Evolutionary conservation across 306 rosid species (phyloP).

Genomic region (Cucumis melo): DNA sequence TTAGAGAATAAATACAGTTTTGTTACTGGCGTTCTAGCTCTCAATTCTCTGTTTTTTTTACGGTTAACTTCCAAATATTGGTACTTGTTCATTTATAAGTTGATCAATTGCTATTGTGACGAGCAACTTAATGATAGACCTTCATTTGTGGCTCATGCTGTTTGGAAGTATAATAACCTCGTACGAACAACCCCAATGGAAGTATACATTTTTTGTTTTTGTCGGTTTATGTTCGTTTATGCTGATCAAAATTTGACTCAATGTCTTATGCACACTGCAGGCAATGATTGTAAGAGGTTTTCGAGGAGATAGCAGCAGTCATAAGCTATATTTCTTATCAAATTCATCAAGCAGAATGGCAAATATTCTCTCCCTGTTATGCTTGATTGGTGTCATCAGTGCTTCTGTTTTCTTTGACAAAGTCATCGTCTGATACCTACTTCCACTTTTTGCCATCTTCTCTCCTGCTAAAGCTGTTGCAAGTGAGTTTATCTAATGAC

Average conservation of each 20-base stretch:
- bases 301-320: slow-evolving; percentile 57
- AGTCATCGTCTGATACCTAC: neutral
- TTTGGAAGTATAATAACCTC: neutral
- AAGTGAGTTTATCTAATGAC: neutral
- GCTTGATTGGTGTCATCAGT: slow-evolving; percentile 40
- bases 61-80: neutral
- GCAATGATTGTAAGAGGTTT: slow-evolving; percentile 97
- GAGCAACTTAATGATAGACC: neutral
- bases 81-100: neutral
- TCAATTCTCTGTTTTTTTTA: neutral
- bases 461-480: neutral
- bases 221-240: neutral
- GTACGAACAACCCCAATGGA: neutral
- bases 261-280: slow-evolving; percentile 25
- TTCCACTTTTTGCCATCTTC: neutral
- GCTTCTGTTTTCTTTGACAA: slow-evolving; percentile 28
- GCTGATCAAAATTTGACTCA: neutral
- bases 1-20: neutral
- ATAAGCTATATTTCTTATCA: slow-evolving; percentile 66
- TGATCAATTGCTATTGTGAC: neutral
- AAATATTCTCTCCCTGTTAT: slow-evolving; percentile 45
- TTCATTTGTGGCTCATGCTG: neutral
- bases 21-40: neutral
- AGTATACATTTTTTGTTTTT: neutral
- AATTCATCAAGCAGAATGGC: slow-evolving; percentile 50